These are phyloP conservation scores for Lactarius indigo DNA, from an alignment of 768 basidiomycete species.

Conservation along the genomic window DNA sequence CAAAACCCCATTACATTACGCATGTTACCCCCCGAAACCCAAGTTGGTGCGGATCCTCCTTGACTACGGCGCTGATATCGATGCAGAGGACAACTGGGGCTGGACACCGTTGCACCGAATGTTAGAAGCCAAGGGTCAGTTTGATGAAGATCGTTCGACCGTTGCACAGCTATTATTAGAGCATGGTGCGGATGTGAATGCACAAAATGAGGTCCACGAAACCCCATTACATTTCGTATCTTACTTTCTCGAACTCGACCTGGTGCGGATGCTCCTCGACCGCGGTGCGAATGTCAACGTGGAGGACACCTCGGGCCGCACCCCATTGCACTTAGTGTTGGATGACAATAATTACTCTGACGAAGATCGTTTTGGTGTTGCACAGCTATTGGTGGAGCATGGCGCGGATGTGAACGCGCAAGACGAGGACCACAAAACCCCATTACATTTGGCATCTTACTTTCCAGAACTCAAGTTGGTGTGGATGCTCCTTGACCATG, in stretches of 20 bases:
- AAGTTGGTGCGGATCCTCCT: no score
- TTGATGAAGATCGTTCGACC: no score
- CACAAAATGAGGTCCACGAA: not conserved
- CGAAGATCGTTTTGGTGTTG: not conserved
- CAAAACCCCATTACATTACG: not conserved
- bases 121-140: accelerated
- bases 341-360: no score
- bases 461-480: not conserved
- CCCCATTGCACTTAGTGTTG: not conserved
- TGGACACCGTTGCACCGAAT: not conserved
- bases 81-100: not conserved
- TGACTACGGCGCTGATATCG: not conserved
- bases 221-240: not conserved
- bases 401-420: not conserved
- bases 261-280: not conserved
- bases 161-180: not conserved
- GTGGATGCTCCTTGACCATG: not conserved
- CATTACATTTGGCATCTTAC: no score
- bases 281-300: not conserved
- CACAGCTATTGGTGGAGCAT: not conserved
- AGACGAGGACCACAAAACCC: no score
- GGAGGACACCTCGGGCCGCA: not conserved
- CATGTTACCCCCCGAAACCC: no score
- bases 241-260: no score
- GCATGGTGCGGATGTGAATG: not conserved